Evolutionary conservation across 2,329 filamentous ascomycete genomes (phyloP).

Genomic region (Aureobasidium sp.): DNA sequence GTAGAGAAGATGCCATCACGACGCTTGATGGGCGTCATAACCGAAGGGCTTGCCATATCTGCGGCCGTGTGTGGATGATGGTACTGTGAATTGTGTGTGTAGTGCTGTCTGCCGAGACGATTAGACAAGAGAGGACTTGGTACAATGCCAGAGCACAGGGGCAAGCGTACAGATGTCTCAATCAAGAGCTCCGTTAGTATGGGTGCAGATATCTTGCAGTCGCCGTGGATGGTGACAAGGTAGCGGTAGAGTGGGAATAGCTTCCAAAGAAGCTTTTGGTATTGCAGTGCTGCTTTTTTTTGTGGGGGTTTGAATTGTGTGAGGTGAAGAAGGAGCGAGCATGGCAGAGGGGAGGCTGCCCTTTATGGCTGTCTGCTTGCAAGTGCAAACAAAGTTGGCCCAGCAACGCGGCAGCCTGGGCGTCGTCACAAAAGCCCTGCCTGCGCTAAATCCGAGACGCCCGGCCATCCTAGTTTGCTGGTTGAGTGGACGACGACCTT

Average conservation of each 20-base stretch:
- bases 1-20: slow-evolving; percentile 87
- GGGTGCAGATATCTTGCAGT: slow-evolving; percentile 29
- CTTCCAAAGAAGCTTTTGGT: slow-evolving; percentile 22
- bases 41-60: slow-evolving; percentile 69
- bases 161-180: slow-evolving; percentile 27
- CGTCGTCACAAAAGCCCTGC: not conserved
- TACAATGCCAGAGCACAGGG: slow-evolving; percentile 19
- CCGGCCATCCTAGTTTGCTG: slow-evolving; percentile 3
- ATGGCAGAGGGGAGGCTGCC: slow-evolving; percentile 5
- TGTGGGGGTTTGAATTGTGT: slow-evolving; percentile 18
- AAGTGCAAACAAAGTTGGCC: slow-evolving; percentile 15
- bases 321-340: slow-evolving; percentile 20
- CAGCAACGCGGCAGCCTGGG: slow-evolving; percentile 1
- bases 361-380: slow-evolving; percentile 16
- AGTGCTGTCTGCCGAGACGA: slow-evolving; percentile 20
- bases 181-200: slow-evolving; percentile 35
- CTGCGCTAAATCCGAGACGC: slow-evolving; percentile 4
- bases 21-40: slow-evolving; percentile 91
- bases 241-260: slow-evolving; percentile 20
- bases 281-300: slow-evolving; percentile 16
- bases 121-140: slow-evolving; percentile 21
- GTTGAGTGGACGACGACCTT: slow-evolving; percentile 3
- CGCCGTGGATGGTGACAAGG: slow-evolving; percentile 23
- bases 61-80: not conserved
- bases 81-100: slow-evolving; percentile 7